These are phyloP conservation scores for Elaeagnus macrophylla DNA, from an alignment of 306 rosid genomes.

Conservation along the genomic window DNA sequence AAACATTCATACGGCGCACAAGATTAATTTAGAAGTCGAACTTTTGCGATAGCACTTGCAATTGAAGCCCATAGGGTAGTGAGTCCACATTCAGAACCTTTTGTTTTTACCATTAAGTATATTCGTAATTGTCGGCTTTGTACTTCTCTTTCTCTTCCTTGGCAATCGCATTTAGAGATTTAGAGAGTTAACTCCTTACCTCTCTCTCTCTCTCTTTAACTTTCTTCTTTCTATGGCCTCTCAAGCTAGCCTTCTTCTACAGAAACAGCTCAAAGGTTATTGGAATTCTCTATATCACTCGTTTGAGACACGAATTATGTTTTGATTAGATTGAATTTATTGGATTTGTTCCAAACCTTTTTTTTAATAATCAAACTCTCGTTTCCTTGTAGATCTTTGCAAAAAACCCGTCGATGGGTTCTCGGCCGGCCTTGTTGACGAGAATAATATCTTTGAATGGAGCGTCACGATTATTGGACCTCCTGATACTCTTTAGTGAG, in stretches of 20 bases:
- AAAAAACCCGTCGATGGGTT: conserved; percentile 89
- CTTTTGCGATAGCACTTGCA: conserved; percentile 1
- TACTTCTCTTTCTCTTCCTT: conserved; percentile 13
- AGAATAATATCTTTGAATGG: conserved; percentile 89
- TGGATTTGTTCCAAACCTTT: conserved; percentile 13
- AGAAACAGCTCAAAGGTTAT: conserved; percentile 86
- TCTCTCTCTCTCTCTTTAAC: conserved; percentile 5
- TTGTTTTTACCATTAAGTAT: conserved; percentile 21
- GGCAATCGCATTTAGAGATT: conserved; percentile 6
- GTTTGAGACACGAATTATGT: background rate
- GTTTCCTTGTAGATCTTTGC: conserved; percentile 68
- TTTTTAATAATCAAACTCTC: conserved; percentile 1
- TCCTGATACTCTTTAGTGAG: conserved; percentile 96
- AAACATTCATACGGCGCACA: background rate
- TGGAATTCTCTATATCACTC: background rate
- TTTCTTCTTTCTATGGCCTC: conserved; percentile 45
- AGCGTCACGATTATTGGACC: conserved; percentile 98
- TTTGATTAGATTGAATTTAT: conserved; percentile 19
- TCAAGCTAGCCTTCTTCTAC: conserved; percentile 94
- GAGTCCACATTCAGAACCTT: conserved; percentile 17
- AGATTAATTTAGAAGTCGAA: background rate
- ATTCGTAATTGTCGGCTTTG: conserved; percentile 20
- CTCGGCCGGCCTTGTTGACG: conserved; percentile 93
- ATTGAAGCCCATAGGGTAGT: background rate
- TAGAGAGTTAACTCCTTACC: conserved; percentile 16